Evolutionary conservation across 164 flowering plant species (phyloP).

Genomic region (Aristolochia fimbriata): DNA sequence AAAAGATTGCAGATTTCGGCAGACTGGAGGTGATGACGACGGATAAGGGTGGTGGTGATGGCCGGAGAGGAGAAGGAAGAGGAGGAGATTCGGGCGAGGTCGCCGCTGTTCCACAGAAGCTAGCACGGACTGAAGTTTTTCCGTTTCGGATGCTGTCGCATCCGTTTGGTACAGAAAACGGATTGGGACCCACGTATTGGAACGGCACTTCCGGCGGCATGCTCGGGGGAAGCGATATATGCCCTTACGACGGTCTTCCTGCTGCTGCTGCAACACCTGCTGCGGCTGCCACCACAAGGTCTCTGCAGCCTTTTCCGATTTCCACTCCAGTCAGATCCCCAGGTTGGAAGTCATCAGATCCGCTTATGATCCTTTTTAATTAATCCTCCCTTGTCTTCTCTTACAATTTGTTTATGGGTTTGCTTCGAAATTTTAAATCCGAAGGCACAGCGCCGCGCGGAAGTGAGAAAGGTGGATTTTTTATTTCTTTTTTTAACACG

Average conservation of each 20-base stretch:
- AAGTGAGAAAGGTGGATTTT: too few relatives aligned
- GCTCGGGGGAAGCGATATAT: conserved; percentile 11
- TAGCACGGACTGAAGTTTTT: conserved; percentile 24
- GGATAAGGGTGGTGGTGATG: neutral
- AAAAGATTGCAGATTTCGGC: conserved; percentile 5
- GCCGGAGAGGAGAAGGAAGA: neutral
- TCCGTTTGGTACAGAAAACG: conserved; percentile 3
- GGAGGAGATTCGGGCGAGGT: conserved; percentile 10
- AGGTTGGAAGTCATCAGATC: too few relatives aligned
- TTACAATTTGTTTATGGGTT: too few relatives aligned
- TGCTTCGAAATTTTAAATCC: too few relatives aligned
- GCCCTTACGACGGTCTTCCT: conserved; percentile 17
- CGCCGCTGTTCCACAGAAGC: conserved; percentile 26
- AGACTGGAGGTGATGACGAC: neutral
- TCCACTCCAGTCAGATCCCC: conserved; percentile 28
- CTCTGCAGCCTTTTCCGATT: conserved; percentile 31
- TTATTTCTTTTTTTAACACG: conserved; percentile 1
- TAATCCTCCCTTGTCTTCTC: too few relatives aligned
- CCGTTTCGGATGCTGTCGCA: conserved; percentile 21
- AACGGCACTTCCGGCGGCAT: conserved; percentile 13
- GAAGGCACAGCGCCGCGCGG: too few relatives aligned
- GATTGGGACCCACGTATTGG: conserved; percentile 23
- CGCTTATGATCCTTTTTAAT: too few relatives aligned
- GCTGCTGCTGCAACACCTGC: conserved; percentile 4
- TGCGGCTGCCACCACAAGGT: conserved; percentile 10